A percentile compares a stretch with the other conserved stretches of the same genome.
Evolutionary conservation across 2,329 filamentous ascomycete genomes (phyloP).

Genomic region (Microthyrium microscopicum): DNA sequence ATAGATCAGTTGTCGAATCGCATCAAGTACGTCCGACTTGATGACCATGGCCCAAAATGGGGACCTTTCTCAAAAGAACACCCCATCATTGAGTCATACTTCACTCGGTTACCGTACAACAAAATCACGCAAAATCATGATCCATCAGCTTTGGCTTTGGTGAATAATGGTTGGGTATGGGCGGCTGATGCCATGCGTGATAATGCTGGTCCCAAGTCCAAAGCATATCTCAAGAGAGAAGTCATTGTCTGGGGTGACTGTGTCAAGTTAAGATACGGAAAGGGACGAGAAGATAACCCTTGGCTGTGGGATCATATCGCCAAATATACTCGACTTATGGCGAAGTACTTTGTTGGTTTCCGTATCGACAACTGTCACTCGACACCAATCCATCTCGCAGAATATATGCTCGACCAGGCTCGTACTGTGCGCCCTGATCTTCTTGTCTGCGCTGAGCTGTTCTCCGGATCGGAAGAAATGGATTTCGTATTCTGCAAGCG

Average conservation of each 20-base stretch:
- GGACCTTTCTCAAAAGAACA: conserved; percentile 61
- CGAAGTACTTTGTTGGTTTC: conserved; percentile 88
- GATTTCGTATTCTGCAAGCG: conserved; percentile 93
- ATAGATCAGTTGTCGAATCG: conserved; percentile 86
- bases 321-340: conserved; percentile 77
- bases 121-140: conserved; percentile 61
- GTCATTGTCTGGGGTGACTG: conserved; percentile 98
- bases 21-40: conserved; percentile 87
- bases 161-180: conserved; percentile 99
- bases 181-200: conserved; percentile 86
- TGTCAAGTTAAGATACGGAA: conserved; percentile 87
- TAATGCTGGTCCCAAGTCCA: conserved; percentile 77
- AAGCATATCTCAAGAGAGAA: conserved; percentile 86
- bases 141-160: conserved; percentile 60
- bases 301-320: conserved; percentile 96
- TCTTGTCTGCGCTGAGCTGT: conserved; percentile 87
- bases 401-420: conserved; percentile 90
- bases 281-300: conserved; percentile 64
- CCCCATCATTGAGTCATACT: conserved; percentile 85
- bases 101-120: conserved; percentile 73
- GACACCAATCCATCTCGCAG: conserved; percentile 83
- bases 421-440: conserved; percentile 71
- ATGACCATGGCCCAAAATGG: conserved; percentile 74
- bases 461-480: conserved; percentile 87
- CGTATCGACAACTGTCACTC: conserved; percentile 98